Evolutionary conservation across 2,329 filamentous ascomycete genomes (phyloP).

Genomic region (Exophiala sideris): DNA sequence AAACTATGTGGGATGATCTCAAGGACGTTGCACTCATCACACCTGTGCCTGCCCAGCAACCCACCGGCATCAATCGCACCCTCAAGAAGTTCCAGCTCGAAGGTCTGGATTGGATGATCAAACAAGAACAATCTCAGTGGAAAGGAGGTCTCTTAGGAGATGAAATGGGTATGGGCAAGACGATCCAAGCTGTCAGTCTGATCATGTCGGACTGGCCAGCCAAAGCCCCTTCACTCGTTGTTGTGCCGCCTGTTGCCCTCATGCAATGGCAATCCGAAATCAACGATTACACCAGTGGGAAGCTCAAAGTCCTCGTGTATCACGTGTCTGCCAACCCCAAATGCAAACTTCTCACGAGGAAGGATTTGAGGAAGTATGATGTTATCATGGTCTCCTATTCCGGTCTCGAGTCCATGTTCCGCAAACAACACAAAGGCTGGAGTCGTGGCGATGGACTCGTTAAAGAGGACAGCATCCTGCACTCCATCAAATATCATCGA

Average conservation of each 20-base stretch:
- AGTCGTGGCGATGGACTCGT: conserved; percentile 73
- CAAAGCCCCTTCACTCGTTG: conserved; percentile 75
- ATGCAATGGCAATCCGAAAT: conserved; percentile 94
- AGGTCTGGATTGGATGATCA: conserved; percentile 89
- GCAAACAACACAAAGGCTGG: conserved; percentile 90
- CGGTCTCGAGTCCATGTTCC: conserved; percentile 82
- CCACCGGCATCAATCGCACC: conserved; percentile 71
- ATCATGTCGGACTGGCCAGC: conserved; percentile 97
- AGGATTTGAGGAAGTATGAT: conserved; percentile 76
- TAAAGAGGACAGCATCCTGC: conserved; percentile 76
- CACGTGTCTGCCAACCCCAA: conserved; percentile 78
- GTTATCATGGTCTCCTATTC: conserved; percentile 92
- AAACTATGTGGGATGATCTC: conserved; percentile 80
- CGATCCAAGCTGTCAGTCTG: conserved; percentile 93
- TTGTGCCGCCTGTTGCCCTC: conserved; percentile 87
- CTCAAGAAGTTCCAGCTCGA: conserved; percentile 93
- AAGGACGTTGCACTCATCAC: conserved; percentile 65
- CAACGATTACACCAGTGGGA: conserved; percentile 75
- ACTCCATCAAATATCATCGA: conserved; percentile 82
- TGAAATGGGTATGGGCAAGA: conserved; percentile 99
- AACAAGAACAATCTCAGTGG: conserved; percentile 81
- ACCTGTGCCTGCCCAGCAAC: conserved; percentile 64
- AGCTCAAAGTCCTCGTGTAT: conserved; percentile 83
- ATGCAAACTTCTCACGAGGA: conserved; percentile 70
- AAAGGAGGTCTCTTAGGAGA: conserved; percentile 89